Conservation (phyloP, 495 filamentous ascomycete species). For the Tuber microsphaerosporum region DNA sequence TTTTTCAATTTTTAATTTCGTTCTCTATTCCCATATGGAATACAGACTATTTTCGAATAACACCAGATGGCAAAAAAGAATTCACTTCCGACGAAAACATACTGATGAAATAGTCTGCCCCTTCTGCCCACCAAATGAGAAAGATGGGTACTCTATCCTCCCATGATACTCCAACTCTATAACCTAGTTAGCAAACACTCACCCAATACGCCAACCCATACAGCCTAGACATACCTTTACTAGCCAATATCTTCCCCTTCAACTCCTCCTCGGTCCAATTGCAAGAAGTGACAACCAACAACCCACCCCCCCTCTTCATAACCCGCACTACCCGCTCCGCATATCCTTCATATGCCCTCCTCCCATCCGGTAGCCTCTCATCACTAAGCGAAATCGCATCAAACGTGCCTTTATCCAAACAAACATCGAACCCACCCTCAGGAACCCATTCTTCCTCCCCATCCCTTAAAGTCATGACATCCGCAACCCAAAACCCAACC, state of each 20-base stretch:
- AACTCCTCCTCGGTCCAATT: conserved; percentile 96
- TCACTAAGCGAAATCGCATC: conserved; percentile 75
- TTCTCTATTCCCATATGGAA: neutral
- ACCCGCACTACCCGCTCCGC: conserved; percentile 56
- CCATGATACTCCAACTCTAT: conserved; percentile 52
- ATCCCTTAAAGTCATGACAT: conserved; percentile 54
- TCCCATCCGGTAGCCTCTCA: conserved; percentile 51
- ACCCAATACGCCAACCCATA: conserved; percentile 28
- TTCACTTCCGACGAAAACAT: conserved; percentile 55
- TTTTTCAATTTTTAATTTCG: neutral
- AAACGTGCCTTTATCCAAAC: conserved; percentile 95
- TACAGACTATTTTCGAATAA: neutral
- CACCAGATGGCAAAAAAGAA: neutral
- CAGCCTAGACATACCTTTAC: conserved; percentile 10
- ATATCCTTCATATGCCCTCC: conserved; percentile 66
- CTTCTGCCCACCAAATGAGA: conserved; percentile 77
- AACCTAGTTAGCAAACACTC: conserved; percentile 8
- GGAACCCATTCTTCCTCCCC: conserved; percentile 31
- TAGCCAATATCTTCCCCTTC: conserved; percentile 44
- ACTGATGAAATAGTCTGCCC: conserved; percentile 79
- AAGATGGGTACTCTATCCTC: conserved; percentile 70
- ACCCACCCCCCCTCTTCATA: conserved; percentile 61
- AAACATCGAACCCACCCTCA: conserved; percentile 64
- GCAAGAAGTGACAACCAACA: conserved; percentile 83
- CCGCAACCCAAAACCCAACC: conserved; percentile 65